Base-by-base conservation (phyloP, 805 yeast species). In the Candida khao-thaluensis region DNA sequence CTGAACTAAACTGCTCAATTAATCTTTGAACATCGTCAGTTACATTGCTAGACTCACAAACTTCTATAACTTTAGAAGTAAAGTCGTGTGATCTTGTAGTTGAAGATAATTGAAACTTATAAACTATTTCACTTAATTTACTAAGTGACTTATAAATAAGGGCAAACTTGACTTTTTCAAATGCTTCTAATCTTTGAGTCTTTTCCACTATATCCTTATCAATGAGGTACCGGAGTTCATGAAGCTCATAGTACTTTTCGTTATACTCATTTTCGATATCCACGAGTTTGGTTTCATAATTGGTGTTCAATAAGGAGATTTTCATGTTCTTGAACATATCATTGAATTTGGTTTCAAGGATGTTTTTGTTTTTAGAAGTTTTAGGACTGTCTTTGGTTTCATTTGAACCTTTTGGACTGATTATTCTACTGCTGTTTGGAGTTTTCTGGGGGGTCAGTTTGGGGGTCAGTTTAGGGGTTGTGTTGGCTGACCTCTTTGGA, bases 161-260 rank as follows among this genome's bases (percentile, higher is more conserved):
- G 37, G 59, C 60, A 21, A 68, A 62, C 45, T 62, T 66, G 26
- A 44, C 39, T 27, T 44, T 56, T 44, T 69, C 74, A 43, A 69
- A 69, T 9, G 35, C 42, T 45, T 67, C 69, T 14, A 69, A 41
- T 14, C 42, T 30, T 34, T 53, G 52, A 2, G 62, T 26, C 14
- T 45, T 43, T 2, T 42, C 43, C 20, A 44, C 23, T 3, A 67
- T 48, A n/a, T 58, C 60, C 22, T 47, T 33, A 18, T 68, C 72
- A 10, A 68, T 48, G 7, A 50, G 38, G 39, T 60, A 59, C 37
- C 55, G 62, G 12, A 52, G 44, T 22, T 53, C 56, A 35, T 65
- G 68, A 15, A 69, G 43, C 3, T 57, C 56, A n/a, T 53, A 49
- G 42, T 66, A 64, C n/a, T 53, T 50, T n/a, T 59, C 60, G 32